These are phyloP conservation scores for Mycena citricolor DNA, from an alignment of 1,284 basidiomycete genomes.

Conservation along the genomic window DNA sequence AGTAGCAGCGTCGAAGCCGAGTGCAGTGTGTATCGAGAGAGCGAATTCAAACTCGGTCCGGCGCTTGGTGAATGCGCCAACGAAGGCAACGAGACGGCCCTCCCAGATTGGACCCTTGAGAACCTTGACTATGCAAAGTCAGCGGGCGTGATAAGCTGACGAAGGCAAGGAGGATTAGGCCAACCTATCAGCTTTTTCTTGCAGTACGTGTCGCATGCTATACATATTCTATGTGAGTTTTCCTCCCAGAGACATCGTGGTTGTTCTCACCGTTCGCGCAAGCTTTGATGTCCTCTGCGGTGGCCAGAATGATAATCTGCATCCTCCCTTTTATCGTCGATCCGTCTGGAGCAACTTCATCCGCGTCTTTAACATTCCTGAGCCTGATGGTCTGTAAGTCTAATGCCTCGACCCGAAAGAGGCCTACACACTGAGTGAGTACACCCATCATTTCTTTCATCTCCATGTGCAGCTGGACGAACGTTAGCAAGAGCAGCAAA, in stretches of 20 bases:
- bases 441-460: constrained; percentile 32
- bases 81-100: constrained; percentile 13
- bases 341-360: constrained; percentile 18
- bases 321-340: constrained; percentile 19
- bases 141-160: no score
- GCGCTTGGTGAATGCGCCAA: constrained; percentile 17
- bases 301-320: constrained; percentile 13
- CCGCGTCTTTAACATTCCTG: constrained; percentile 18
- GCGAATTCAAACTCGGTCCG: constrained; percentile 18
- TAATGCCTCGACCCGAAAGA: background rate
- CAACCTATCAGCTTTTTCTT: constrained; percentile 13
- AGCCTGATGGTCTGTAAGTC: constrained; percentile 7
- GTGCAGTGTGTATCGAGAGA: constrained; percentile 17
- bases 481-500: no score
- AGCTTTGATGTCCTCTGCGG: constrained; percentile 21
- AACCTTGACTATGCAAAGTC: constrained; percentile 20
- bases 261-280: constrained; percentile 8
- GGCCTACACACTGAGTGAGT: constrained; percentile 25
- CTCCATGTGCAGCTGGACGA: constrained; percentile 24
- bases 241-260: background rate
- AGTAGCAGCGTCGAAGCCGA: constrained; percentile 18
- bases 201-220: constrained; percentile 12
- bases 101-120: constrained; percentile 17
- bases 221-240: no score
- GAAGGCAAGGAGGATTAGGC: no score